These are phyloP conservation scores for Pneumocystis carinii DNA, from an alignment of 1,139 yeast species.

Conservation along the genomic window DNA sequence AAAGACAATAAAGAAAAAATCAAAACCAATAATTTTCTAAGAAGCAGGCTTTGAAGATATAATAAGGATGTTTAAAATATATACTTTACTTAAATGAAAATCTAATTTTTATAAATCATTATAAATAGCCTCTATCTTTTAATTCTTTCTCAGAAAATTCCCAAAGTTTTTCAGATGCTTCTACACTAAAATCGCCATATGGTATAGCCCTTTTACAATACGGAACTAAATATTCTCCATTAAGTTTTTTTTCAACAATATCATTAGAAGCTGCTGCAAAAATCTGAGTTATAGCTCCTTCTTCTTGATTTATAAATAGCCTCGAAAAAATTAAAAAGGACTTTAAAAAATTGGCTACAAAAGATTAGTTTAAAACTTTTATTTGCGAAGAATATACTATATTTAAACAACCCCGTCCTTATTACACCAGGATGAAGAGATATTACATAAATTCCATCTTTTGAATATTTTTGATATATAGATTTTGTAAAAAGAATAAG, in stretches of 20 bases:
- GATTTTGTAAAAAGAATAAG: conserved; percentile 13
- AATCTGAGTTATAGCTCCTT: conserved; percentile 9
- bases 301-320: neutral
- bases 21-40: neutral
- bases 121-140: neutral
- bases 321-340: neutral
- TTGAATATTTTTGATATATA: conserved; percentile 10
- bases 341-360: neutral
- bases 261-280: conserved; percentile 6
- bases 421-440: conserved; percentile 16
- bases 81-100: neutral
- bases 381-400: neutral
- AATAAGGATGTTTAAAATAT: neutral
- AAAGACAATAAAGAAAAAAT: neutral
- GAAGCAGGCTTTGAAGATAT: neutral
- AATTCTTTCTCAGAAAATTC: neutral
- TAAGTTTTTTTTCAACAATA: conserved; percentile 1
- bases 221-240: conserved; percentile 5
- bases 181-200: neutral
- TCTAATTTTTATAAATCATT: neutral
- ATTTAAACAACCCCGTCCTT: conserved; percentile 12
- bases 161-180: neutral
- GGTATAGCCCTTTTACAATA: neutral
- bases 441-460: conserved; percentile 12
- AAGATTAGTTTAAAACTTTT: neutral